A percentile compares a stretch with the other conserved stretches of the same genome.
Evolutionary conservation across 768 basidiomycete genomes (phyloP).

Genomic region (Rhodotorula graminis): DNA sequence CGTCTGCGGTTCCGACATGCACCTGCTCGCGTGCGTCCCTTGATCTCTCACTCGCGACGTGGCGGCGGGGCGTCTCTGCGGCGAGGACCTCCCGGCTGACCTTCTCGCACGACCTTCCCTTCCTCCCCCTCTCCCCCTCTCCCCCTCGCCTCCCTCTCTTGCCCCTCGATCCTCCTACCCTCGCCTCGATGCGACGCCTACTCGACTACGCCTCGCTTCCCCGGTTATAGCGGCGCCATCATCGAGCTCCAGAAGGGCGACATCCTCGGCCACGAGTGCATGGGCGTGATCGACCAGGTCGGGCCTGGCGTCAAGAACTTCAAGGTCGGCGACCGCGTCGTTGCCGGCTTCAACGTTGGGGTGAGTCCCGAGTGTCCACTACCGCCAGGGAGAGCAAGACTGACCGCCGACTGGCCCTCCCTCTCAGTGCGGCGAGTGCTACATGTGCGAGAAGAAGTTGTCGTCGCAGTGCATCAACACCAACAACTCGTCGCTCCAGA

Average conservation of each 20-base stretch:
- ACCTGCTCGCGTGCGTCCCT: constrained; percentile 4
- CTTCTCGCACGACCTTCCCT: not conserved
- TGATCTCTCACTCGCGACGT: no score
- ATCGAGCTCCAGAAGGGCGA: constrained; percentile 65
- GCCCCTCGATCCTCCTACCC: no score
- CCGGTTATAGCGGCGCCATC: constrained; percentile 58
- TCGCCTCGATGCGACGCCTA: no score
- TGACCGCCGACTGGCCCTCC: no score
- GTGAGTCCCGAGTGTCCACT: no score
- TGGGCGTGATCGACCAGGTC: constrained; percentile 64
- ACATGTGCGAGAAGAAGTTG: constrained; percentile 67
- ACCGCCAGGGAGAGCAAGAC: no score
- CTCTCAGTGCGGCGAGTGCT: constrained; percentile 36
- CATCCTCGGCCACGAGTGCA: constrained; percentile 61
- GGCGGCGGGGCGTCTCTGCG: no score
- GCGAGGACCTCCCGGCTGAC: no score
- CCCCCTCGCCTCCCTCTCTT: no score
- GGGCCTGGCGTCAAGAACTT: constrained; percentile 55
- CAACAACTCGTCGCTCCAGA: constrained; percentile 61
- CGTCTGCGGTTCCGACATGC: constrained; percentile 45
- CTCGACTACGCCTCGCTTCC: not conserved
- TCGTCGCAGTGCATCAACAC: constrained; percentile 62
- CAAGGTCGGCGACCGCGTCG: constrained; percentile 16
- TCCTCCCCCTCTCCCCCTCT: no score
- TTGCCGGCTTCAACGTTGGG: constrained; percentile 37